A percentile compares a stretch with the other conserved stretches of the same genome.
Evolutionary conservation across 345 rosid genomes (phyloP).

Genomic region (Sapria himalayana): DNA sequence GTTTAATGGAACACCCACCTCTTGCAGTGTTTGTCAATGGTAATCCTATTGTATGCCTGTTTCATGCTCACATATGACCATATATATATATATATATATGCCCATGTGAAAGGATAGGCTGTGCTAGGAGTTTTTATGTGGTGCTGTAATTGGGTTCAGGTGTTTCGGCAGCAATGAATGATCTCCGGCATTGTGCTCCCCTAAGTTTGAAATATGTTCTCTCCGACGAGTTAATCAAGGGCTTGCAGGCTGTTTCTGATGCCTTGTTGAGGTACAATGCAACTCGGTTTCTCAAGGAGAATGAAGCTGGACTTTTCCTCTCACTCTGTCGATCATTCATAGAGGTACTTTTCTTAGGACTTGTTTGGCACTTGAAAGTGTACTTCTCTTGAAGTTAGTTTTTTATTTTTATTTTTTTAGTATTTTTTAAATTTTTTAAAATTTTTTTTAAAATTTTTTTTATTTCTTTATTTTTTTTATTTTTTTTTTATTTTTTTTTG

Average conservation of each 20-base stretch:
- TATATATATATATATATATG: background rate
- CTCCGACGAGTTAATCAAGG: conserved; percentile 63
- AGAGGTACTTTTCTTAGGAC: conserved; percentile 26
- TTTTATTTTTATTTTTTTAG: too few species aligned
- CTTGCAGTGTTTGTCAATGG: conserved; percentile 91
- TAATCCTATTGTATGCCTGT: conserved; percentile 11
- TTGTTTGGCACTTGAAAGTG: background rate
- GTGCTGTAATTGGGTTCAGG: conserved; percentile 27
- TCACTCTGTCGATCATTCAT: conserved; percentile 77
- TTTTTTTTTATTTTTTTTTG: too few species aligned
- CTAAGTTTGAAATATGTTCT: conserved; percentile 53
- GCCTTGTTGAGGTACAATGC: conserved; percentile 65
- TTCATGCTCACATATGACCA: background rate
- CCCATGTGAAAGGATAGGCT: background rate
- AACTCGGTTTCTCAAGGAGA: conserved; percentile 78
- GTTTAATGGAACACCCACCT: conserved; percentile 95
- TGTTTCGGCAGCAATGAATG: conserved; percentile 84
- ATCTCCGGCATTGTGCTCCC: conserved; percentile 82
- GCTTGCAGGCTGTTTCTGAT: conserved; percentile 68
- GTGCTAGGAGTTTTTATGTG: conserved; percentile 2
- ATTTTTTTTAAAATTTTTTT: too few species aligned
- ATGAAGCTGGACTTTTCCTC: conserved; percentile 63
- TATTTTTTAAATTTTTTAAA: too few species aligned
- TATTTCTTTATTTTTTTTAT: too few species aligned
- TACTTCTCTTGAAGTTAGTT: too few species aligned